These are phyloP conservation scores for Achlya hypogyna DNA, from an alignment of 352 stramenopile species.

Conservation along the genomic window DNA sequence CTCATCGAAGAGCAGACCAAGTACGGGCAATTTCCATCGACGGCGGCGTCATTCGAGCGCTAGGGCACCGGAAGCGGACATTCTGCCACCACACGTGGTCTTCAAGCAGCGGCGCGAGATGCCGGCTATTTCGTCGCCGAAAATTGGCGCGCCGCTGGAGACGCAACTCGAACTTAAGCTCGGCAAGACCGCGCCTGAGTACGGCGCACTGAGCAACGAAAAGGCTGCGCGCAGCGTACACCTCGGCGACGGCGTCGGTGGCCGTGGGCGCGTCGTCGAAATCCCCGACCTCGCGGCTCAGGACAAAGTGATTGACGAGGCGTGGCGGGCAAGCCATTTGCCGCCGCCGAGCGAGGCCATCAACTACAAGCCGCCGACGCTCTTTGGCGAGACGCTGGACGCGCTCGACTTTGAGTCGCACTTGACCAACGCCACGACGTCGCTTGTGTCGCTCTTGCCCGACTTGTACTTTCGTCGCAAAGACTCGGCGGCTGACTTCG, in stretches of 20 bases:
- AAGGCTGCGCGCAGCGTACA: not conserved
- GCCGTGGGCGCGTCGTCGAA: not conserved
- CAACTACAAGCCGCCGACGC: slow-evolving; percentile 8
- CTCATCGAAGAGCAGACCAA: slow-evolving; percentile 13
- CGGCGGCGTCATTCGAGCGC: not conserved
- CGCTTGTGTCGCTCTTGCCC: slow-evolving; percentile 13
- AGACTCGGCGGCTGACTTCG: not conserved
- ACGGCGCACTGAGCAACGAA: not conserved
- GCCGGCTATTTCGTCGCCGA: not conserved
- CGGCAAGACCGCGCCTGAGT: not conserved
- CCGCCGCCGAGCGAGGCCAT: slow-evolving; percentile 15
- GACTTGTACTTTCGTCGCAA: slow-evolving; percentile 1
- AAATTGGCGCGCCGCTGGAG: not conserved
- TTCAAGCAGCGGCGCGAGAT: slow-evolving; percentile 72
- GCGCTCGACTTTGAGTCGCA: slow-evolving; percentile 13
- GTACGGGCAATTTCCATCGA: not conserved
- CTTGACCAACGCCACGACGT: slow-evolving; percentile 12
- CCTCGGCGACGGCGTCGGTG: not conserved
- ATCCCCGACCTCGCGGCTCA: not conserved
- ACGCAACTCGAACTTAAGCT: not conserved
- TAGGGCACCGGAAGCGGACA: slow-evolving; percentile 12
- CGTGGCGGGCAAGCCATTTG: slow-evolving; percentile 10
- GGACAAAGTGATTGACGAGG: slow-evolving; percentile 20
- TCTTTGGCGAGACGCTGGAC: slow-evolving; percentile 17
- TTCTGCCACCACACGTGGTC: slow-evolving; percentile 63